Evolutionary conservation across 495 filamentous ascomycete genomes (phyloP).

Genomic region (Aspergillus nidulans): DNA sequence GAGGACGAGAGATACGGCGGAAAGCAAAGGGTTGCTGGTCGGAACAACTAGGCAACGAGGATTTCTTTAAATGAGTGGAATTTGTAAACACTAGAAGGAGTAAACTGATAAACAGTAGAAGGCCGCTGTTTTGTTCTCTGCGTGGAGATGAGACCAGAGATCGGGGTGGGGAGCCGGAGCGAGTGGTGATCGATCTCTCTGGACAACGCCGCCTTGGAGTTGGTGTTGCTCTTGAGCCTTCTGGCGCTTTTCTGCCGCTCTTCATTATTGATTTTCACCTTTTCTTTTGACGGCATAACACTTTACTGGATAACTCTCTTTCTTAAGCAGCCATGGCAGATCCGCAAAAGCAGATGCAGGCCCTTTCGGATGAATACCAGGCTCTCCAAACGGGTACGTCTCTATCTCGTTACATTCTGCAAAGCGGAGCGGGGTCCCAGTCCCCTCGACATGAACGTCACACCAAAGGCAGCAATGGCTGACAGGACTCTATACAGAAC

Average conservation of each 20-base stretch:
- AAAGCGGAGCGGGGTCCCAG: background rate
- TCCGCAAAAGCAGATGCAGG: conserved; percentile 65
- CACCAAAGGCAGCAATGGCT: background rate
- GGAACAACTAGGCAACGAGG: background rate
- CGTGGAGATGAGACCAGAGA: conserved; percentile 7
- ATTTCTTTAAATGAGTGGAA: background rate
- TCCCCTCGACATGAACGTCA: background rate
- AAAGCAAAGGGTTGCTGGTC: conserved; percentile 14
- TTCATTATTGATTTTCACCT: conserved; percentile 8
- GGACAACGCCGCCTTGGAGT: conserved; percentile 8
- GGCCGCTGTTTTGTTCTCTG: background rate
- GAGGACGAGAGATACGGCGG: background rate
- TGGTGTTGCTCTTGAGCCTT: conserved; percentile 13
- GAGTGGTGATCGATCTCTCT: conserved; percentile 3
- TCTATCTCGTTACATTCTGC: background rate
- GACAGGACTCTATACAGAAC: conserved; percentile 49
- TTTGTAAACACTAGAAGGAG: background rate
- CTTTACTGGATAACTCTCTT: conserved; percentile 12
- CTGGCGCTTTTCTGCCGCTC: conserved; percentile 18
- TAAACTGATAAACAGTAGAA: background rate
- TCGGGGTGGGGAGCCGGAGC: conserved; percentile 10
- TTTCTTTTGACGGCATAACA: conserved; percentile 18
- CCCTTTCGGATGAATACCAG: conserved; percentile 81
- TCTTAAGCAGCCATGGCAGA: conserved; percentile 42
- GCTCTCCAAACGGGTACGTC: conserved; percentile 72